Evolutionary conservation across 257 asterid species (phyloP).

Genomic region (Solanum sejunctum): DNA sequence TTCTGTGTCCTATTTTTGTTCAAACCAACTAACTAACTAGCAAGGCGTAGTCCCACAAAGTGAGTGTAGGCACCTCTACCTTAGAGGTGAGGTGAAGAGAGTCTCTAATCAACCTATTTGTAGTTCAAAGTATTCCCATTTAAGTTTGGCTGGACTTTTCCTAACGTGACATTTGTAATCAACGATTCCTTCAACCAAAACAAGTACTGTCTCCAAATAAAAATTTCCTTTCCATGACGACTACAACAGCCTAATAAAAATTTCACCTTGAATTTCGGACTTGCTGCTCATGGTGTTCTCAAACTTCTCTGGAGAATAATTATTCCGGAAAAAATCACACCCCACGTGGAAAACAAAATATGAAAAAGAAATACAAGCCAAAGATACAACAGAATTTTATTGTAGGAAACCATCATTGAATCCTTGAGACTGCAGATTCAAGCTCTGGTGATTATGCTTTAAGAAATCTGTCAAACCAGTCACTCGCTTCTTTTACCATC

Average conservation of each 20-base stretch:
- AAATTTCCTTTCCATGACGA: too few species aligned
- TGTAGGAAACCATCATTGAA: background rate
- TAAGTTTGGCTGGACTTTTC: background rate
- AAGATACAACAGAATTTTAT: background rate
- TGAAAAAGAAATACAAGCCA: background rate
- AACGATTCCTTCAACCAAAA: background rate
- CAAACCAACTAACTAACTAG: too few species aligned
- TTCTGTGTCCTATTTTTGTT: background rate
- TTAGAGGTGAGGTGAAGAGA: too few species aligned
- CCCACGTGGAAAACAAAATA: background rate
- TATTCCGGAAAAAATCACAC: background rate
- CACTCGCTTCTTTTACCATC: conserved; percentile 75
- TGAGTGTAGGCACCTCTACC: too few species aligned
- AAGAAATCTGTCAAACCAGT: conserved; percentile 49
- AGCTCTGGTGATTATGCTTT: background rate
- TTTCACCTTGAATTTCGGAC: too few species aligned
- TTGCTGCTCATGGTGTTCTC: background rate
- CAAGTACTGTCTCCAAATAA: background rate
- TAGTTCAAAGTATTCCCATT: background rate
- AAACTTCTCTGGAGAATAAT: background rate
- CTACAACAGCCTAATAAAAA: too few species aligned
- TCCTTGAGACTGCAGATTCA: background rate
- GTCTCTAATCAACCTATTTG: too few species aligned
- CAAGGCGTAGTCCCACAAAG: too few species aligned
- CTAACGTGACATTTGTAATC: background rate